Conservation (phyloP, 2,329 filamentous ascomycete species). For the Lithohypha guttulata region DNA sequence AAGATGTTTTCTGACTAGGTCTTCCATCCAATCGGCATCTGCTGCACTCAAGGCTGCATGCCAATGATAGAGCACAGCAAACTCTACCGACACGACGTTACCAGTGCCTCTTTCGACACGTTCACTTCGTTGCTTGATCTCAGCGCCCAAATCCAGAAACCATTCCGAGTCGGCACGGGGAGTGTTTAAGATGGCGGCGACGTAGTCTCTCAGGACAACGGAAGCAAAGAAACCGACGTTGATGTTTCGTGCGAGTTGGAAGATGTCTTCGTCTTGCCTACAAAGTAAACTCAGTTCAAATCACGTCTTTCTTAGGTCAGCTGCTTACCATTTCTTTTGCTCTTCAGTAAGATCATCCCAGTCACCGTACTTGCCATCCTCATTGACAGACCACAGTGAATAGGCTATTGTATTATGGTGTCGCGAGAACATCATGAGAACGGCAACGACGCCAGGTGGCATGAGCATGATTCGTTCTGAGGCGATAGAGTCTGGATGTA, state of each 20-base stretch:
- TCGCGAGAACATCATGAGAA: constrained; percentile 35
- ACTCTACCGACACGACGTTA: constrained; percentile 38
- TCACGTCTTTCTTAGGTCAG: too few species aligned
- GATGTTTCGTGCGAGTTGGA: constrained; percentile 37
- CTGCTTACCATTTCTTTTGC: constrained; percentile 30
- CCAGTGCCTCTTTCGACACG: constrained; percentile 35
- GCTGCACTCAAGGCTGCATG: constrained; percentile 36
- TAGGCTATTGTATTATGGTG: constrained; percentile 37
- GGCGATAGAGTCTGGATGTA: constrained; percentile 36
- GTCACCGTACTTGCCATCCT: constrained; percentile 33
- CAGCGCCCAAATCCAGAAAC: constrained; percentile 36
- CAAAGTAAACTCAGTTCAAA: constrained; percentile 3
- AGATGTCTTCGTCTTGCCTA: constrained; percentile 40
- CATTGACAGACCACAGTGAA: constrained; percentile 33
- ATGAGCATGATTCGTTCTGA: constrained; percentile 39
- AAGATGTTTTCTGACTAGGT: constrained; percentile 25
- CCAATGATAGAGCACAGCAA: constrained; percentile 40
- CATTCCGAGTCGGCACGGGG: constrained; percentile 36
- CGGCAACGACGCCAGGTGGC: constrained; percentile 36
- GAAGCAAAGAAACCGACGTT: constrained; percentile 39
- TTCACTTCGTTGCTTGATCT: constrained; percentile 33
- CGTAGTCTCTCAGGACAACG: constrained; percentile 37
- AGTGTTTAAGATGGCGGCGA: constrained; percentile 37
- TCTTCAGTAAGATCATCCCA: constrained; percentile 31
- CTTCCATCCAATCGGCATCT: constrained; percentile 38